These are phyloP conservation scores for Parachaetomium inaequale DNA, from an alignment of 495 filamentous ascomycete genomes.

Conservation along the genomic window DNA sequence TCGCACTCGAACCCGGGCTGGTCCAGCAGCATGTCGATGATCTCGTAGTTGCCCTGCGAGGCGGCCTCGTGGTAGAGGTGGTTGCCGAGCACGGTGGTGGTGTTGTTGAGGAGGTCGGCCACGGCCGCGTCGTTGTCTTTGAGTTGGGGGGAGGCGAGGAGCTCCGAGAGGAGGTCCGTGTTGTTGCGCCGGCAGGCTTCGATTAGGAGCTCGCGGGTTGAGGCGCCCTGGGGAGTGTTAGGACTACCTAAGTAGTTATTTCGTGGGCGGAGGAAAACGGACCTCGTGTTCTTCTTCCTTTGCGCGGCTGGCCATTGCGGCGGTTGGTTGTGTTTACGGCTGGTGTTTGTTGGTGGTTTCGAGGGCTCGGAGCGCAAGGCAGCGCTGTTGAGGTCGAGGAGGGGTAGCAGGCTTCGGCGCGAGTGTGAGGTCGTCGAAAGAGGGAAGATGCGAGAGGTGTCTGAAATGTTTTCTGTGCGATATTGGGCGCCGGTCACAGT, in stretches of 20 bases:
- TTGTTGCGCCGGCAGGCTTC: constrained; percentile 94
- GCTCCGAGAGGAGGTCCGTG: constrained; percentile 66
- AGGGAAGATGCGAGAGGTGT: neutral
- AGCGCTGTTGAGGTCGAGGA: neutral
- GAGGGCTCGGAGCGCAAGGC: neutral
- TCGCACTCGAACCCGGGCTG: constrained; percentile 94
- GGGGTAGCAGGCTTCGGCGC: neutral
- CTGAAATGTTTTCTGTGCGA: neutral
- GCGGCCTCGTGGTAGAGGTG: constrained; percentile 88
- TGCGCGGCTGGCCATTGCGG: constrained; percentile 38
- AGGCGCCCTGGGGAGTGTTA: constrained; percentile 65
- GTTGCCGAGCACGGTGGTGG: constrained; percentile 80
- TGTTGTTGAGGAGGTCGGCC: constrained; percentile 73
- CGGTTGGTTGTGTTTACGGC: neutral
- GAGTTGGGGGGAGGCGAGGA: constrained; percentile 43
- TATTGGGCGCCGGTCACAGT: neutral
- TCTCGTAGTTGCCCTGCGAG: constrained; percentile 80
- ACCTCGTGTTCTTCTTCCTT: constrained; percentile 46
- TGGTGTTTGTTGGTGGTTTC: constrained; percentile 1
- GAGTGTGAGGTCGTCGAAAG: neutral
- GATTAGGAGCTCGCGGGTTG: constrained; percentile 77
- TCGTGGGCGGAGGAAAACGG: constrained; percentile 5
- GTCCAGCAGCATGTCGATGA: constrained; percentile 89
- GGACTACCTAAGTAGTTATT: neutral
- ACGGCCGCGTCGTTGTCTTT: constrained; percentile 44